Evolutionary conservation across 2,329 filamentous ascomycete species (phyloP).

Genomic region (Amphichorda felina): DNA sequence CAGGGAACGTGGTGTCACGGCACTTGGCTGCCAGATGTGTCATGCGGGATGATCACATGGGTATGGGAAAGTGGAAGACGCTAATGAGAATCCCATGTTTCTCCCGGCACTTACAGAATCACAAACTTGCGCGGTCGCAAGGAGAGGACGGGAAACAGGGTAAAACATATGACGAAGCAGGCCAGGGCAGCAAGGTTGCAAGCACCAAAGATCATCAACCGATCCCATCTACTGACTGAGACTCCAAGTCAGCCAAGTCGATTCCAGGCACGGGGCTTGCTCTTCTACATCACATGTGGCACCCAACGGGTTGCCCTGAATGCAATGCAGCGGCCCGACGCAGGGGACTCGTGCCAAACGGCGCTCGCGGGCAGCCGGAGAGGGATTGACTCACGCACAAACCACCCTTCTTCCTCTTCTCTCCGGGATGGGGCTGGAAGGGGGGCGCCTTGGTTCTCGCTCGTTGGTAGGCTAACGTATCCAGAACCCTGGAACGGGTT

Average conservation of each 20-base stretch:
- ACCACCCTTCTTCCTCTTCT: slow-evolving; percentile 92
- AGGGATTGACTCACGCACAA: slow-evolving; percentile 67
- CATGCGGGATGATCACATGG: slow-evolving; percentile 6
- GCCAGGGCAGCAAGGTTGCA: slow-evolving; percentile 83
- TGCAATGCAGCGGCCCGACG: slow-evolving; percentile 28
- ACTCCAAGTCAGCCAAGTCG: slow-evolving; percentile 14
- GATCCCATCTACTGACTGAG: slow-evolving; percentile 94
- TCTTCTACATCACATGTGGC: slow-evolving; percentile 26
- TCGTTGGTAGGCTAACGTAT: slow-evolving; percentile 83
- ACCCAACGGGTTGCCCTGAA: slow-evolving; percentile 18
- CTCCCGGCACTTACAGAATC: slow-evolving; percentile 80
- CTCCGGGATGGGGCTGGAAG: slow-evolving; percentile 73
- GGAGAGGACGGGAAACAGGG: slow-evolving; percentile 73
- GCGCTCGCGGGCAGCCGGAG: not conserved
- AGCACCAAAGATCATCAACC: slow-evolving; percentile 79
- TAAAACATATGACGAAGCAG: slow-evolving; percentile 90
- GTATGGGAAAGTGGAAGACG: slow-evolving; percentile 3
- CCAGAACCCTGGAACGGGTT: slow-evolving; percentile 83
- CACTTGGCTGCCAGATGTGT: slow-evolving; percentile 4
- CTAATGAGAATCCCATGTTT: slow-evolving; percentile 5
- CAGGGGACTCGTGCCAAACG: slow-evolving; percentile 20
- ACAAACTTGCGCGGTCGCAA: slow-evolving; percentile 87
- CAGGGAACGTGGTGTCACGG: slow-evolving; percentile 4
- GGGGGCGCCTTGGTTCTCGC: slow-evolving; percentile 71
- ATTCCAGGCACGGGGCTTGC: not conserved